Conservation (phyloP, 2,329 filamentous ascomycete species). For the Thermoascus crustaceus region DNA sequence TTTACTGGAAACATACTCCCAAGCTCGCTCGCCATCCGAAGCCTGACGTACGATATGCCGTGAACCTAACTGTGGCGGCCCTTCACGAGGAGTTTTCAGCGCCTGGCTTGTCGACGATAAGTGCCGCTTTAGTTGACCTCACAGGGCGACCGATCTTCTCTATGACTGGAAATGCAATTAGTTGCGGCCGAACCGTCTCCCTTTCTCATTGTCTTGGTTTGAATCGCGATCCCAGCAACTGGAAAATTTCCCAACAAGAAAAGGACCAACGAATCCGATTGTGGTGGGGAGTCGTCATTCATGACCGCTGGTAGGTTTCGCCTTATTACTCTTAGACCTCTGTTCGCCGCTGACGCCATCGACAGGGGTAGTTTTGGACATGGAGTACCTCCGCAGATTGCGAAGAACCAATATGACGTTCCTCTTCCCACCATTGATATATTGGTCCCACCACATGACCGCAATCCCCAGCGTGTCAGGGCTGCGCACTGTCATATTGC, state of each 20-base stretch:
- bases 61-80: constrained; percentile 54
- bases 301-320: constrained; percentile 43
- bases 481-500: constrained; percentile 46
- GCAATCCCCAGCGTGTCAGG: constrained; percentile 34
- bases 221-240: constrained; percentile 47
- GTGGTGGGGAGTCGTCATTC: constrained; percentile 52
- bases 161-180: constrained; percentile 50
- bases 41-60: constrained; percentile 53
- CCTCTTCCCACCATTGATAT: constrained; percentile 43
- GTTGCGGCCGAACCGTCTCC: constrained; percentile 46
- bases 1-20: constrained; percentile 49
- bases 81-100: constrained; percentile 53
- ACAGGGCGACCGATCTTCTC: constrained; percentile 53
- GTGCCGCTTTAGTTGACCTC: constrained; percentile 51
- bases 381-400: constrained; percentile 47
- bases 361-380: constrained; percentile 47
- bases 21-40: constrained; percentile 39
- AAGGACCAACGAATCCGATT: constrained; percentile 45
- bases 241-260: constrained; percentile 44
- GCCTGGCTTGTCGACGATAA: constrained; percentile 51
- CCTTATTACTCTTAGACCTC: neutral
- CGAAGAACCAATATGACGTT: constrained; percentile 48
- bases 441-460: constrained; percentile 27
- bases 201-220: constrained; percentile 49
- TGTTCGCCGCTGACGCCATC: constrained; percentile 11